Base-by-base conservation (phyloP, 371 early-diverging fungal species). In the Dinochytrium kinnereticum region DNA sequence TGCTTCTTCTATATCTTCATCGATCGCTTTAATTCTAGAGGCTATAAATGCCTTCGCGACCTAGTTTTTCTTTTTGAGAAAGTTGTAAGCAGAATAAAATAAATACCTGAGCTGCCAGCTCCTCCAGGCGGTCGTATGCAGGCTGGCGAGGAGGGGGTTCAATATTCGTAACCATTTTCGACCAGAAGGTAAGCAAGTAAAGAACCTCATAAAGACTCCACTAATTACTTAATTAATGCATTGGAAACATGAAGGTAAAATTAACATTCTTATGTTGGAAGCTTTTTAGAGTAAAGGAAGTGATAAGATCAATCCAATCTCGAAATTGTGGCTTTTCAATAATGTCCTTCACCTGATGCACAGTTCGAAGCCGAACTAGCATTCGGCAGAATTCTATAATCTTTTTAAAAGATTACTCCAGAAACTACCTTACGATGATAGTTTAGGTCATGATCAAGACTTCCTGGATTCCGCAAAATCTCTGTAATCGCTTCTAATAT, bases 101-200 rank as follows among this genome's bases (percentile, higher is more conserved):
- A 5, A 13, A 19, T 17, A 80, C 77, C 78, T 77, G 71, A 21
- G 59, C 59, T 0, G 78, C 51, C 36, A 77, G 30, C 21, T 70
- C 67, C 21, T 69, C 72, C 30, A 80, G 31, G 17, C 50, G 57
- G 13, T 75, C 78, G 51, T 73, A 71, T 3, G 68, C 51, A 33
- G 59, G 64, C 5, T 49, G 57, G 36, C 66, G 68, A 13, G 77
- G 78, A 0, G 80, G 66, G 26, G 72, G 17, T 37, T 74, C 68
- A 30, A 80, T 68, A 10, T 75, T 71, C 17, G 72, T 67, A n/a
- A 73, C 75, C 53, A 80, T 76, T 61, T 77, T 76, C 68, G 90
- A 86, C 96, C 96, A 96, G 75, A 95, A 95, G 1, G 91, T 88
- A 59, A 96, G 82, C 33, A 96, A 80, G 78, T 94, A 94, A 34